A percentile compares a stretch with the other conserved stretches of the same genome.
These are phyloP conservation scores for Polysphondylium violaceum DNA, from an alignment of 78 protist species.

Conservation along the genomic window DNA sequence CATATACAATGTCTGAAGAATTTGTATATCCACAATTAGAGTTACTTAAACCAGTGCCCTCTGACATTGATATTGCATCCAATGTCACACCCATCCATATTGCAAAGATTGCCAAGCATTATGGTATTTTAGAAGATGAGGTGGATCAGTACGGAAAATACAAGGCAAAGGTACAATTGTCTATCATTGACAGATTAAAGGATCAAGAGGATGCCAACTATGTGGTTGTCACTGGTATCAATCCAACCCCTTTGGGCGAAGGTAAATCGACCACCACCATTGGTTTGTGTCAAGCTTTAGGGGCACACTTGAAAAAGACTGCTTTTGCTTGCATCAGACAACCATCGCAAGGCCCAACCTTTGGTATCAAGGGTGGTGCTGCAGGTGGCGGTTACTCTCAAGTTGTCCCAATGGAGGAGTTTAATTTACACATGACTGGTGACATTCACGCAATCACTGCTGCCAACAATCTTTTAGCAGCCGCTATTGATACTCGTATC, in stretches of 20 bases:
- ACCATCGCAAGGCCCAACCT: slow-evolving; percentile 97
- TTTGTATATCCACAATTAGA: slow-evolving; percentile 54
- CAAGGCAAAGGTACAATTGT: slow-evolving; percentile 90
- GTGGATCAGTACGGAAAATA: slow-evolving; percentile 86
- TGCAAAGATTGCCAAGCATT: slow-evolving; percentile 21
- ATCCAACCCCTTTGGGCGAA: slow-evolving; percentile 99
- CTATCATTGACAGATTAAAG: slow-evolving; percentile 79
- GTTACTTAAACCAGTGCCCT: slow-evolving; percentile 75
- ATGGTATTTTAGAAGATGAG: slow-evolving; percentile 82
- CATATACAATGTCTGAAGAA: neutral
- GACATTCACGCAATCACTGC: slow-evolving; percentile 99
- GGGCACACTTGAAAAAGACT: slow-evolving; percentile 91
- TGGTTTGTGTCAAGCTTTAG: slow-evolving; percentile 97
- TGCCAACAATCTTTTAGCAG: slow-evolving; percentile 98
- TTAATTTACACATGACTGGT: slow-evolving; percentile 97
- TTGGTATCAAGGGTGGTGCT: slow-evolving; percentile 98
- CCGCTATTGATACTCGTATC: slow-evolving; percentile 97
- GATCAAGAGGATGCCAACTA: slow-evolving; percentile 88
- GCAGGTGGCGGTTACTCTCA: slow-evolving; percentile 98
- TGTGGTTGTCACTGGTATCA: slow-evolving; percentile 96
- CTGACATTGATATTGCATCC: slow-evolving; percentile 94
- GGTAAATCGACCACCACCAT: slow-evolving; percentile 98
- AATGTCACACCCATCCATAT: slow-evolving; percentile 79
- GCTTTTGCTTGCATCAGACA: slow-evolving; percentile 95
- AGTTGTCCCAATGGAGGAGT: slow-evolving; percentile 98